Conservation (phyloP, 148 eudicot species). For the Dianthus caryophyllus region DNA sequence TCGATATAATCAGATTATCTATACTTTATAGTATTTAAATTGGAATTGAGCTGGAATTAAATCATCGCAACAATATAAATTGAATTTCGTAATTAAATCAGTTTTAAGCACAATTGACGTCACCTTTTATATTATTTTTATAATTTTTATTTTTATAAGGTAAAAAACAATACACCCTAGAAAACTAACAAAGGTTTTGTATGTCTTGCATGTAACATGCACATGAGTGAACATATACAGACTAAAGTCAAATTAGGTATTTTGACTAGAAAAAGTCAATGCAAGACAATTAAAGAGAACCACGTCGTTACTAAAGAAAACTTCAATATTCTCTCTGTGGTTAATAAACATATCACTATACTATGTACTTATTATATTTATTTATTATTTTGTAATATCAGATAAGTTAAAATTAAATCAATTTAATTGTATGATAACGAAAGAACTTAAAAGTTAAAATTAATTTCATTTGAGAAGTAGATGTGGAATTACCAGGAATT, state of each 20-base stretch:
- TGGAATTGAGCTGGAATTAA: no score
- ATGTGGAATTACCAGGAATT: not conserved
- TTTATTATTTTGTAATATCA: not conserved
- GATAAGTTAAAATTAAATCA: no score
- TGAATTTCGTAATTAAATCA: no score
- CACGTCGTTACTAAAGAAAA: not conserved
- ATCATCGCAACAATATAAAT: no score
- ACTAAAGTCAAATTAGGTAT: not conserved
- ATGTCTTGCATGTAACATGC: slow-evolving; percentile 1
- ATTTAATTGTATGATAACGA: not conserved
- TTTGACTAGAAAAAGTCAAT: slow-evolving; percentile 5
- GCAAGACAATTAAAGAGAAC: not conserved
- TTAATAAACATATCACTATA: not conserved
- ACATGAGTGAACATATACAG: not conserved
- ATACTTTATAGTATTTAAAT: no score
- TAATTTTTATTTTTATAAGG: no score
- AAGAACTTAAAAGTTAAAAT: not conserved
- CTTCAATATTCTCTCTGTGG: not conserved
- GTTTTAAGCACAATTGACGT: no score
- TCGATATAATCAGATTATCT: no score
- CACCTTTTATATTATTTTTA: no score
- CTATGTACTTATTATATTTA: not conserved
- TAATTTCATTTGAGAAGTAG: not conserved
- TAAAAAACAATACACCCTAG: no score
- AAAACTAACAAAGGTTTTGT: no score